A percentile compares a stretch with the other conserved stretches of the same genome.
These are phyloP conservation scores for Mallotus nudiflorus DNA, from an alignment of 345 rosid genomes.

Conservation along the genomic window DNA sequence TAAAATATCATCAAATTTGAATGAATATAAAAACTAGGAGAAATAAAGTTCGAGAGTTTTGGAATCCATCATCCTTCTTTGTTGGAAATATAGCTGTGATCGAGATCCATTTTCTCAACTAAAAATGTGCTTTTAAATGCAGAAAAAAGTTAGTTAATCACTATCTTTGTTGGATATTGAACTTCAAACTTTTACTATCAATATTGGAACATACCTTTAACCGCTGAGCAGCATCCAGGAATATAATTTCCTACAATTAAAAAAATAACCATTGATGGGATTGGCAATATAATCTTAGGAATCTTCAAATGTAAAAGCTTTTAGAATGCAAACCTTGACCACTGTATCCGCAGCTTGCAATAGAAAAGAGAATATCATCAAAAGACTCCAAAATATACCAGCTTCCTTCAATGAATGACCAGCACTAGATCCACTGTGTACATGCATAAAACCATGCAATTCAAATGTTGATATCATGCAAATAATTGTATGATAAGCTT, in stretches of 20 bases:
- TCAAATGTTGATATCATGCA: conserved; percentile 17
- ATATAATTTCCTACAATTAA: conserved; percentile 74
- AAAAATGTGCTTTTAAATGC: neutral
- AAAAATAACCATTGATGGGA: conserved; percentile 24
- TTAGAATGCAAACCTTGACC: conserved; percentile 59
- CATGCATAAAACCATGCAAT: conserved; percentile 20
- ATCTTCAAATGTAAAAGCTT: neutral
- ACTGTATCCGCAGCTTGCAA: conserved; percentile 92
- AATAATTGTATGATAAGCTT: neutral
- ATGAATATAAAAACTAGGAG: neutral
- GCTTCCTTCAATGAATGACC: conserved; percentile 73
- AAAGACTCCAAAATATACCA: conserved; percentile 84
- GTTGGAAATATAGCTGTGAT: neutral
- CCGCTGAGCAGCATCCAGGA: conserved; percentile 51
- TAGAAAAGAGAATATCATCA: conserved; percentile 83
- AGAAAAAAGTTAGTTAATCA: neutral
- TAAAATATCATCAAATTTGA: neutral
- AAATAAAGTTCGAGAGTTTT: neutral
- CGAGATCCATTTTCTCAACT: neutral
- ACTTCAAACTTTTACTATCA: neutral
- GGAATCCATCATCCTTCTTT: neutral
- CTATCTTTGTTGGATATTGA: neutral
- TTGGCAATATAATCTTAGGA: conserved; percentile 3
- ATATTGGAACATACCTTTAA: conserved; percentile 53
- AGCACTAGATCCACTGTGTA: conserved; percentile 73